Percentiles rank a stretch among this genome's conserved stretches.
These are phyloP conservation scores for Coprinellus aureogranulatus DNA, from an alignment of 768 basidiomycete species.

Conservation along the genomic window DNA sequence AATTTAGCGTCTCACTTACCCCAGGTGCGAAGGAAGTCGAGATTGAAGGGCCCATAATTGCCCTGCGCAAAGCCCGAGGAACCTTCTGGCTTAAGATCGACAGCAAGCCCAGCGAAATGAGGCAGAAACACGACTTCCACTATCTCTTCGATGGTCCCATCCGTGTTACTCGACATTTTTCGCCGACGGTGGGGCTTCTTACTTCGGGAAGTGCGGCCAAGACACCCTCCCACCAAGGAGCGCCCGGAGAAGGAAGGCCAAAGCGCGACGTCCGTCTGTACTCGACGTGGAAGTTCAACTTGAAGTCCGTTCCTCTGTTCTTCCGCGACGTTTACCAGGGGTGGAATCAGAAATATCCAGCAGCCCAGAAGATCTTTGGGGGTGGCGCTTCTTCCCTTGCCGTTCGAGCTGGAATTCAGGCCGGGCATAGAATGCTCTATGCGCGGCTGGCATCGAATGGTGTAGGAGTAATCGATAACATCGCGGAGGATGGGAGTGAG, in stretches of 20 bases:
- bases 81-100: conserved; percentile 75
- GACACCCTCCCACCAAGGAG: neutral
- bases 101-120: conserved; percentile 35
- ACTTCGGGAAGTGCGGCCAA: conserved; percentile 35
- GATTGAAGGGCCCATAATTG: conserved; percentile 51
- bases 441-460: conserved; percentile 61
- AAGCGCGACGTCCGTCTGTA: conserved; percentile 63
- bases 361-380: conserved; percentile 70
- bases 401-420: conserved; percentile 66
- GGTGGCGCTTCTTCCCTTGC: conserved; percentile 57
- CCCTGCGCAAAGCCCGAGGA: conserved; percentile 45
- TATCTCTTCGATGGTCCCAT: conserved; percentile 76
- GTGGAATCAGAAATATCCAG: conserved; percentile 68
- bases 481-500: conserved; percentile 16
- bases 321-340: conserved; percentile 60
- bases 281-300: conserved; percentile 76
- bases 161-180: conserved; percentile 68
- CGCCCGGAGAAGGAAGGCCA: neutral
- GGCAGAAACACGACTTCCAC: conserved; percentile 38
- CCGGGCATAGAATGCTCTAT: conserved; percentile 73
- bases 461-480: conserved; percentile 55
- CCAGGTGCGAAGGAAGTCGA: conserved; percentile 64
- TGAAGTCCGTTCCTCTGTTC: conserved; percentile 56
- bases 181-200: conserved; percentile 64
- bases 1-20: conserved; percentile 50